Evolutionary conservation across 805 yeast species (phyloP), one percentile per base, ranked within the genome.

Genomic region (Millerago galiae): DNA sequence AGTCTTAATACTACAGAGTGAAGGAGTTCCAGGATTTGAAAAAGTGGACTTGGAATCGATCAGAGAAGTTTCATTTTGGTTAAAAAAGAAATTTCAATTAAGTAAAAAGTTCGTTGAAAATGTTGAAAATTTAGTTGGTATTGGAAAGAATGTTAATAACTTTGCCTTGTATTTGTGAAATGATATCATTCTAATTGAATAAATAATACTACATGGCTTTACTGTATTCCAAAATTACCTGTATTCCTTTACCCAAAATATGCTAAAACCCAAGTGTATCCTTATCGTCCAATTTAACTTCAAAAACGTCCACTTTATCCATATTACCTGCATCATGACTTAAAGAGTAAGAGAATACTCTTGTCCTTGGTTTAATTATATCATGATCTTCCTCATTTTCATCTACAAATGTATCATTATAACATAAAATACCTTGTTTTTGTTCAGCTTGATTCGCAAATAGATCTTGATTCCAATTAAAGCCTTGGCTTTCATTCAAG

Each of bases 381-480:
- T 40, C 40, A 16, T 17, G 39, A 3, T 37, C 24, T 17, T 28
- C 30, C 11, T 35, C 30, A 2, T 34, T 40, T 14, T 35, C 43
- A 14, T 28, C 39, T 12, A 35, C 48, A 36, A 57, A 59, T 11
- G 56, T 59, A 31, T 54, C 54, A 3, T 59, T 63, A 43, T 60
- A 68, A 43, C 60, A 66, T 4, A 66, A 51, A 1, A 65, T 60
- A 14, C 70, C 71, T 37, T 69, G 60, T 35, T 60, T 63, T 44
- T 83, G 90, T 53, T 81, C 85, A 56, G 77, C 79, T 25, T 81
- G 79, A 2, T 81, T 68, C 3, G 88, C 90, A 68, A 82, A 83
- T 36, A 82, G 61, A 52, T 83, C 90, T 54, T 83, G 90, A 56
- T 83, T 83, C 76, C 87, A 83, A 2, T 75, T 61, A 52, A 83